Percentiles rank a stretch among this genome's conserved stretches.
These are phyloP conservation scores for Brassica juncea DNA, from an alignment of 345 rosid genomes.

Conservation along the genomic window DNA sequence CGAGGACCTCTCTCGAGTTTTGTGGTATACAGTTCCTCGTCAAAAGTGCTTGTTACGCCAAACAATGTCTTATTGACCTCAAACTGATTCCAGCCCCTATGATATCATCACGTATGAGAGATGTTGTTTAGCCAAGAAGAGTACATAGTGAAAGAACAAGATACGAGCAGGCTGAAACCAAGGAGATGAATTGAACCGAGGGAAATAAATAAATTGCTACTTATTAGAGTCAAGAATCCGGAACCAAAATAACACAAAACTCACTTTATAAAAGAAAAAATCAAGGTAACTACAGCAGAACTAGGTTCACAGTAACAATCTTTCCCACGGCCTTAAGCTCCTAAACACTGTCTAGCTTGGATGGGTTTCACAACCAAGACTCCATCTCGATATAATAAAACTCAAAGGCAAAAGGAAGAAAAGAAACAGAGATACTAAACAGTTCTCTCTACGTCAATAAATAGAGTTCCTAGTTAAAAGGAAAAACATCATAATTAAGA, in stretches of 20 bases:
- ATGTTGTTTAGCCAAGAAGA: neutral
- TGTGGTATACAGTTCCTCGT: constrained; percentile 92
- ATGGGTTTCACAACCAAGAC: neutral
- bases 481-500: constrained; percentile 13
- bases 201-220: neutral
- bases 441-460: constrained; percentile 7
- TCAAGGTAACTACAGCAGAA: neutral
- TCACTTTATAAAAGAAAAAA: no score
- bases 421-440: constrained; percentile 12
- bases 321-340: constrained; percentile 10
- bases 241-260: neutral
- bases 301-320: neutral
- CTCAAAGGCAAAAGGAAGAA: neutral
- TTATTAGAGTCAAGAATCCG: neutral
- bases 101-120: constrained; percentile 12
- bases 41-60: constrained; percentile 90
- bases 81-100: constrained; percentile 94
- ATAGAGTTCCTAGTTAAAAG: neutral
- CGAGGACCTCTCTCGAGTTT: constrained; percentile 87
- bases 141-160: neutral
- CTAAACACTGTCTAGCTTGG: constrained; percentile 16
- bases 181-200: neutral
- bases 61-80: constrained; percentile 71
- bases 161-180: neutral
- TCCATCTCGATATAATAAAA: neutral